Evolutionary conservation across 305 asterid species (phyloP), one percentile per base, ranked within the genome.

Genomic region (Fraxinus angustifolia): DNA sequence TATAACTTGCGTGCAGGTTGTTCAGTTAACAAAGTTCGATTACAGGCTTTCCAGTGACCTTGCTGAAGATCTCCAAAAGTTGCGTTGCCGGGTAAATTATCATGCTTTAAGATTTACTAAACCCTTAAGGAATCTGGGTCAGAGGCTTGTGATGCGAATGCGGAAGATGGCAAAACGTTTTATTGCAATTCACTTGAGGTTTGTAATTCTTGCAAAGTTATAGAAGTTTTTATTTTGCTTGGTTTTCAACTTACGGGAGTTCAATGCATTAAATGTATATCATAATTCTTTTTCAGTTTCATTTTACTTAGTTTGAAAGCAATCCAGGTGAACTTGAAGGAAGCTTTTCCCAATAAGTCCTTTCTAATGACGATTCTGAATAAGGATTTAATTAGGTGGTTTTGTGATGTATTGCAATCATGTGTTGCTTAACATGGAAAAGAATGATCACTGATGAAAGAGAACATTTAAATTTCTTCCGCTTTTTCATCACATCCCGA

Each of bases 81-180:
- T 84, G 80, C 65, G 85, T 21, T 84, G 87, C 50, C 78, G 85
- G 79, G 85, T 84, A 34, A 84, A 84, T 68, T 84, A 81, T 48
- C 87, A 84, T 53, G 87, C 82, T 40, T 71, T 83, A 82, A 79
- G 81, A 48, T 83, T 83, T 70, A 80, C 83, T 45, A 72, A 80
- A 65, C 81, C 86, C 17, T 79, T 83, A 45, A 77, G 60, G 21
- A 56, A 76, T 71, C 80, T 83, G 81, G 85, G 86, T 34, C 77
- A 53, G 78, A 80, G 76, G 72, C 35, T 83, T n/a, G 84, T 83
- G 6, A 36, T 79, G 71, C 78, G 81, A 67, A 83, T 83, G 86
- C 53, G 86, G 40, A 70, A 45, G 75, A 83, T 34, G 71, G 77
- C 65, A 80, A 76, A 75, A 26, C 83, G 77, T 76, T 83, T 67